Base-by-base conservation (phyloP, 306 rosid species). In the Abrus pulchellus region DNA sequence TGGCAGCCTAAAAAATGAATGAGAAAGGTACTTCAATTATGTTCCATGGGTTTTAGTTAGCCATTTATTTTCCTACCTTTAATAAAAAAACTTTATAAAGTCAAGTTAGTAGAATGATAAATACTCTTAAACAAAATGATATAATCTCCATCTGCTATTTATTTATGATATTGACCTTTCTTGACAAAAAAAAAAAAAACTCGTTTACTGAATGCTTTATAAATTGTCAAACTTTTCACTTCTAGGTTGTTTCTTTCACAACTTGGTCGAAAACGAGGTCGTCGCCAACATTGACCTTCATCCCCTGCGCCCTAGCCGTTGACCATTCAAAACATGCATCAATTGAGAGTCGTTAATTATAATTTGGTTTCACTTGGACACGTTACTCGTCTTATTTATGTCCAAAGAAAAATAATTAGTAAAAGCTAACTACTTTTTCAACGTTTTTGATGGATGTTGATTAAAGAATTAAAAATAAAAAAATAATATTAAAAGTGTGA, bases 151-250 rank as follows among this genome's bases (percentile, higher is more conserved):
- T 55, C 9, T 9, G 1, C 55, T 68, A 36, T 52, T 4, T 33
- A 2, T 29, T 48, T 40, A 44, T 55, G 69, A 56, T 10, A 59
- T 68, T 48, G 82, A 76, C 85, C 36, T 68, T 62, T 40, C 65
- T 63, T 70, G 12, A 6, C 66, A 82, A 36, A 5, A 68, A 36
- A n/a, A 6, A 74, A 82, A 36, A 5, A 68, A 36, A n/a, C 81
- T 27, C 81, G 81, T 74, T 82, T 67, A 56, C 3, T 41, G 38
- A 50, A 62, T 83, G 79, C 68, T 60, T 8, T 66, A 41, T 44
- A 45, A 54, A 57, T 41, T 2, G 27, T 7, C 13, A 29, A 14
- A 60, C 40, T 0, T 36, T 48, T 38, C 7, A 32, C 6, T 53
- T 20, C 32, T n/a, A 9, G 12, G 68, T 9, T 9, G 68, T 80